Percentiles rank a stretch among this genome's conserved stretches.
These are phyloP conservation scores for Arabidopsis suecica DNA, from an alignment of 345 rosid species.

Conservation along the genomic window DNA sequence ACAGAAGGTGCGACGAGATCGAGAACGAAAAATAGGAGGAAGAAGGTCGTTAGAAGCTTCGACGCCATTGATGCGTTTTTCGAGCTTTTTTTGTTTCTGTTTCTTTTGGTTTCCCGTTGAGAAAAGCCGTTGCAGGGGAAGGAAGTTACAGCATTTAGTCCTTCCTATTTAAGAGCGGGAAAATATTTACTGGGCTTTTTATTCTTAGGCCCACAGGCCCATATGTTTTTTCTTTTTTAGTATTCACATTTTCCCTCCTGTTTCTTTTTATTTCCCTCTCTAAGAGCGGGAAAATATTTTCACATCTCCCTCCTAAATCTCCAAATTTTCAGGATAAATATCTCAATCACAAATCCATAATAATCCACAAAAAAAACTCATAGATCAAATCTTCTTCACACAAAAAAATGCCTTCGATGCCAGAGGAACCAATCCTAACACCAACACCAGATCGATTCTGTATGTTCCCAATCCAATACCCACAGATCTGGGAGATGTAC, in stretches of 20 bases:
- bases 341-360: too few species aligned
- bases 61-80: conserved; percentile 43
- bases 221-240: too few species aligned
- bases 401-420: background rate
- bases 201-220: background rate
- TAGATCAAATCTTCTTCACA: too few species aligned
- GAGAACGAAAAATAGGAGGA: conserved; percentile 11
- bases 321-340: too few species aligned
- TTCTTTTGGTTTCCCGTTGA: background rate
- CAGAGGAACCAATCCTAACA: background rate
- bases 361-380: too few species aligned
- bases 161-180: conserved; percentile 28
- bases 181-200: conserved; percentile 17
- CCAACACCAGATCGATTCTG: background rate
- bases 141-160: conserved; percentile 17
- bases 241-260: too few species aligned
- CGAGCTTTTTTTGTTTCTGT: conserved; percentile 10
- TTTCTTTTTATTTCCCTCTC: too few species aligned
- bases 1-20: conserved; percentile 30
- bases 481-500: background rate
- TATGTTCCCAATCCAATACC: background rate
- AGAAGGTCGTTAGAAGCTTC: conserved; percentile 27
- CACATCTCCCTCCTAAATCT: too few species aligned
- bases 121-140: conserved; percentile 30
- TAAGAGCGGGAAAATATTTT: too few species aligned